Evolutionary conservation across 2,329 filamentous ascomycete genomes (phyloP).

Genomic region (Calonectria multiphialidica): DNA sequence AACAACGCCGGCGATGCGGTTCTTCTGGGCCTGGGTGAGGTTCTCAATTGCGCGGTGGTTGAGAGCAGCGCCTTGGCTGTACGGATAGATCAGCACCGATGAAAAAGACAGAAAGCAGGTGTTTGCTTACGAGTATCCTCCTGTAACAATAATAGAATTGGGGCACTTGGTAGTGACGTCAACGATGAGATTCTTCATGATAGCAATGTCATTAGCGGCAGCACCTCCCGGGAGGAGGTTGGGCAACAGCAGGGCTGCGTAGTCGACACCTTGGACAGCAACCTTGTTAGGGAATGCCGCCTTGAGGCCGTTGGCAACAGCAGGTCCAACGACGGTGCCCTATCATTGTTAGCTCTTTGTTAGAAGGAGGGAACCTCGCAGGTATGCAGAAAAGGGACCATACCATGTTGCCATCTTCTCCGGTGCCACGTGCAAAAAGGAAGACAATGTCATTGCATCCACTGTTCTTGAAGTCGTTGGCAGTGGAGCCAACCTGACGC

Average conservation of each 20-base stretch:
- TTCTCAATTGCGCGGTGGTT: conserved; percentile 10
- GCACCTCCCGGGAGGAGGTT: conserved; percentile 10
- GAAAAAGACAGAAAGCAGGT: too few species aligned
- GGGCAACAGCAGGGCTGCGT: background rate
- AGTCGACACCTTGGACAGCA: conserved; percentile 5
- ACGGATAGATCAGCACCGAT: background rate
- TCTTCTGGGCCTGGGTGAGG: background rate
- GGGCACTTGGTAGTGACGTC: background rate
- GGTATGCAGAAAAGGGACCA: background rate
- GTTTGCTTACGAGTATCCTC: conserved; percentile 11
- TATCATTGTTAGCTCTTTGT: background rate
- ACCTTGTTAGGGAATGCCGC: conserved; percentile 1
- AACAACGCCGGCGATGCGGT: conserved; percentile 8
- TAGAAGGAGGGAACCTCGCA: too few species aligned
- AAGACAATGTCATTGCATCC: conserved; percentile 14
- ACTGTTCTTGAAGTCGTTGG: background rate
- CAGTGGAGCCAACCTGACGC: conserved; percentile 1
- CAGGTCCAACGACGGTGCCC: conserved; percentile 10
- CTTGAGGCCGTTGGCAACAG: background rate
- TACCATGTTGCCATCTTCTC: conserved; percentile 13
- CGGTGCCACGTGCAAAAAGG: background rate
- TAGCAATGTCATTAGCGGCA: background rate
- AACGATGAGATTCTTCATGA: background rate
- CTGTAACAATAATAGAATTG: background rate
- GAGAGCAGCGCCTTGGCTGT: conserved; percentile 11